These are phyloP conservation scores for Ceratobasidium sp. DNA, from an alignment of 1,284 basidiomycete species.

Conservation along the genomic window DNA sequence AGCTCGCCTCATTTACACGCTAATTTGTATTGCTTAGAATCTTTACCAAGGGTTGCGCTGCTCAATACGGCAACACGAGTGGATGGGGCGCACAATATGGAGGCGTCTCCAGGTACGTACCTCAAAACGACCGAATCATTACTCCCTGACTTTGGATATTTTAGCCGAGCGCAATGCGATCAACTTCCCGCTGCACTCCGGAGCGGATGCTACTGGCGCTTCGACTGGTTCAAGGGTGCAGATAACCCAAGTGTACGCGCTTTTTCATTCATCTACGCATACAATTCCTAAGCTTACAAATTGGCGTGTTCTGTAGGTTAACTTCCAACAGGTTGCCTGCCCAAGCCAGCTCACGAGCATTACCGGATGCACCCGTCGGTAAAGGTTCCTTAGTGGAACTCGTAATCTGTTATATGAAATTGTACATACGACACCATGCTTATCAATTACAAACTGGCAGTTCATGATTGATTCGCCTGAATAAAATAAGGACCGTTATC, in stretches of 20 bases:
- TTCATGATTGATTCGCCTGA: too few relatives aligned
- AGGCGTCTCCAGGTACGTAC: conserved; percentile 45
- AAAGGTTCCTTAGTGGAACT: too few relatives aligned
- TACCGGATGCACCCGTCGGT: conserved; percentile 27
- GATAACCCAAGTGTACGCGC: conserved; percentile 46
- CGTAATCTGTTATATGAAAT: too few relatives aligned
- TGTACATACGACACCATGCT: too few relatives aligned
- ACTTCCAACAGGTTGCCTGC: conserved; percentile 27
- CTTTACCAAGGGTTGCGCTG: conserved; percentile 45
- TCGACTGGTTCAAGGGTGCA: conserved; percentile 44
- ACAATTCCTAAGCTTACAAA: too few relatives aligned
- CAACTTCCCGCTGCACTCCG: conserved; percentile 45
- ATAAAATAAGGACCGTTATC: too few relatives aligned
- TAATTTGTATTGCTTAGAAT: conserved; percentile 7
- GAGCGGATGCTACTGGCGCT: conserved; percentile 48
- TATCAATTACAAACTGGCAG: too few relatives aligned
- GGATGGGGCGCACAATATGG: conserved; percentile 48
- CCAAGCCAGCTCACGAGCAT: conserved; percentile 34
- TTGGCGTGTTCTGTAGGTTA: conserved; percentile 11
- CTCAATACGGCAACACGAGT: conserved; percentile 46
- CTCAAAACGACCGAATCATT: neutral
- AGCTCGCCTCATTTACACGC: neutral
- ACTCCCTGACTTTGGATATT: neutral
- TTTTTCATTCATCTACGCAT: neutral
- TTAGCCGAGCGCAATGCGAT: conserved; percentile 41